Evolutionary conservation across 2,329 filamentous ascomycete genomes (phyloP).

Genomic region (Ophiostoma sp.): DNA sequence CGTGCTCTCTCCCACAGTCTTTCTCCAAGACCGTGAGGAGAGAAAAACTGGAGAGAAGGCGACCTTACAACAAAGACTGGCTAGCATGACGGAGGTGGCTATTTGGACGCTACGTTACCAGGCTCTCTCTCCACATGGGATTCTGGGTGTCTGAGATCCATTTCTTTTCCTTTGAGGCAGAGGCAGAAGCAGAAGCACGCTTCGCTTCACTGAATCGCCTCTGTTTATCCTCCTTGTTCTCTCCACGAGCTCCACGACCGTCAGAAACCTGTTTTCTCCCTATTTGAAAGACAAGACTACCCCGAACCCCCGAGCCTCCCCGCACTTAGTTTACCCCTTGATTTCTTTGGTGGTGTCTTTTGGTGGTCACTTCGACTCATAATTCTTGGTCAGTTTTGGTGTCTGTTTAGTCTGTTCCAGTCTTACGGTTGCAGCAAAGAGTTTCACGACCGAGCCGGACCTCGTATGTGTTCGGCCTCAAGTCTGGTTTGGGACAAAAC

Average conservation of each 20-base stretch:
- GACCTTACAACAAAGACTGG: background rate
- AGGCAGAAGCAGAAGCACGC: background rate
- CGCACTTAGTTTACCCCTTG: background rate
- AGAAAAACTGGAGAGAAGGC: background rate
- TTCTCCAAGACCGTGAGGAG: background rate
- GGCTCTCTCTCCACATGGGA: background rate
- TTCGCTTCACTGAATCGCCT: background rate
- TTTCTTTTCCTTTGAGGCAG: background rate
- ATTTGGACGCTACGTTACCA: conserved; percentile 12
- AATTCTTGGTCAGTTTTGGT: no score
- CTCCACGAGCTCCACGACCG: background rate
- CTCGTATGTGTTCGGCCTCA: background rate
- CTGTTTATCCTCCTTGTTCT: background rate
- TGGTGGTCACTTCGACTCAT: background rate
- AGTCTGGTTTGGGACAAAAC: conserved; percentile 5
- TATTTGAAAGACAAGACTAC: background rate
- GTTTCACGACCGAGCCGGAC: background rate
- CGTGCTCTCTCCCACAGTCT: background rate
- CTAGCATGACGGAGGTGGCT: background rate
- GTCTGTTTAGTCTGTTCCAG: background rate
- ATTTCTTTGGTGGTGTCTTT: background rate
- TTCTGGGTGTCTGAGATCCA: background rate
- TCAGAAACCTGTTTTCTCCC: background rate
- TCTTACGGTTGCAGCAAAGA: conserved; percentile 7
- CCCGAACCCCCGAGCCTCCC: background rate